Evolutionary conservation across 179 eudicot genomes (phyloP).

Genomic region (Heliamphora pulchella): DNA sequence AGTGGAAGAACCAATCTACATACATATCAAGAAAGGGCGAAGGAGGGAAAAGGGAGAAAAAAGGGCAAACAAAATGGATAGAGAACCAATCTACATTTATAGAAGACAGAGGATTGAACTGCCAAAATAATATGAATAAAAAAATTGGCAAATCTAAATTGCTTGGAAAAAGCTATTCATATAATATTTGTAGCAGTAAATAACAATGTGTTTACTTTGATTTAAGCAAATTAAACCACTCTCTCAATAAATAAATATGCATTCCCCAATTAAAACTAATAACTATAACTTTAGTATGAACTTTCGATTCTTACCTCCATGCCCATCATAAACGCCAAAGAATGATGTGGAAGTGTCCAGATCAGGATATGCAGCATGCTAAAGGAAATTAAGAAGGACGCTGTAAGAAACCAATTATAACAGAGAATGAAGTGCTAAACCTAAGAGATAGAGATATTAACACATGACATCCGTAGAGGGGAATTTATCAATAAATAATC

Average conservation of each 20-base stretch:
- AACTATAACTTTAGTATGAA: neutral
- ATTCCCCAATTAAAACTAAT: neutral
- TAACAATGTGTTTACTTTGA: neutral
- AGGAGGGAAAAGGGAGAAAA: too few species aligned
- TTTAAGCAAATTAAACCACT: constrained; percentile 3
- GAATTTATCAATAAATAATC: neutral
- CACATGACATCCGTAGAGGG: neutral
- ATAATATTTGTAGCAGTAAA: neutral
- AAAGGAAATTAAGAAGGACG: constrained; percentile 14
- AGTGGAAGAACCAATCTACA: too few species aligned
- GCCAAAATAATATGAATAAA: neutral
- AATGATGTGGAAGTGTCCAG: constrained; percentile 78
- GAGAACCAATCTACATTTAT: neutral
- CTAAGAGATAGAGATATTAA: neutral
- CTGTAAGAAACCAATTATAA: neutral
- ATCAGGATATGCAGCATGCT: constrained; percentile 93
- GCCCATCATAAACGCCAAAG: constrained; percentile 99
- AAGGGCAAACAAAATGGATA: neutral
- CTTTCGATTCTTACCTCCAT: constrained; percentile 62
- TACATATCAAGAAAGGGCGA: too few species aligned
- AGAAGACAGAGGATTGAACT: neutral
- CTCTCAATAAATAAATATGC: neutral
- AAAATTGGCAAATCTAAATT: too few species aligned
- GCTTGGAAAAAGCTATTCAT: too few species aligned
- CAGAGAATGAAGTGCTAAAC: neutral